Conservation (phyloP, 192 early-diverging fungal genomes). For the Backusella sp. region DNA sequence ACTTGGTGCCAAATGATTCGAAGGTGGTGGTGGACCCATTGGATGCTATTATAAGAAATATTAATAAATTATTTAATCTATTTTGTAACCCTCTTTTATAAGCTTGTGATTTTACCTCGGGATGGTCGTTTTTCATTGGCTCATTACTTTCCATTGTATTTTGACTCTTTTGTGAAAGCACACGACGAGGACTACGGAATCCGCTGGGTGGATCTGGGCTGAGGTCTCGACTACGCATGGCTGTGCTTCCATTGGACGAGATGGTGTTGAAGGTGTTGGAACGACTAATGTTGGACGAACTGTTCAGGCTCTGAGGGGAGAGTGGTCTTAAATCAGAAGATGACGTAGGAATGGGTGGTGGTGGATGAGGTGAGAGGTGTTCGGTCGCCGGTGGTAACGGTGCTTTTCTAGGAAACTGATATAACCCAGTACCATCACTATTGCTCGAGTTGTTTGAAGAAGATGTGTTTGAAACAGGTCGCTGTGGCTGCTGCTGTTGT, state of each 20-base stretch:
- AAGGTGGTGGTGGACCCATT: not conserved
- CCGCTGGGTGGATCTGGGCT: conserved; percentile 4
- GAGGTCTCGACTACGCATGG: not conserved
- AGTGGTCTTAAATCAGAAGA: conserved; percentile 12
- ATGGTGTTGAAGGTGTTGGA: conserved; percentile 37
- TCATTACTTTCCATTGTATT: conserved; percentile 3
- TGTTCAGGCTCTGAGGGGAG: conserved; percentile 21
- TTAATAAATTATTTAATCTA: not conserved
- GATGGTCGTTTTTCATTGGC: not conserved
- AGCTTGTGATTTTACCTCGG: not conserved
- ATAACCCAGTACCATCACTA: conserved; percentile 29
- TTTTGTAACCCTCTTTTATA: not conserved
- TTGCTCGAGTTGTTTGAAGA: not conserved
- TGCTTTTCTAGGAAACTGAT: conserved; percentile 33
- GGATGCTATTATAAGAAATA: not conserved
- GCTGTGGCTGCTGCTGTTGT: not conserved
- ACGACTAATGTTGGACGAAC: conserved; percentile 25
- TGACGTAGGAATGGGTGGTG: not conserved
- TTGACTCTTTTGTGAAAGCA: conserved; percentile 16
- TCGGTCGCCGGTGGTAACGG: conserved; percentile 21
- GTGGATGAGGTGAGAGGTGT: not conserved
- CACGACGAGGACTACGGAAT: conserved; percentile 8
- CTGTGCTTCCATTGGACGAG: not conserved
- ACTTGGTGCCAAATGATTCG: not conserved
- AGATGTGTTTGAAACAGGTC: not conserved